These are phyloP conservation scores for Achaetomium macrosporum DNA, from an alignment of 2,329 filamentous ascomycete species.

Conservation along the genomic window DNA sequence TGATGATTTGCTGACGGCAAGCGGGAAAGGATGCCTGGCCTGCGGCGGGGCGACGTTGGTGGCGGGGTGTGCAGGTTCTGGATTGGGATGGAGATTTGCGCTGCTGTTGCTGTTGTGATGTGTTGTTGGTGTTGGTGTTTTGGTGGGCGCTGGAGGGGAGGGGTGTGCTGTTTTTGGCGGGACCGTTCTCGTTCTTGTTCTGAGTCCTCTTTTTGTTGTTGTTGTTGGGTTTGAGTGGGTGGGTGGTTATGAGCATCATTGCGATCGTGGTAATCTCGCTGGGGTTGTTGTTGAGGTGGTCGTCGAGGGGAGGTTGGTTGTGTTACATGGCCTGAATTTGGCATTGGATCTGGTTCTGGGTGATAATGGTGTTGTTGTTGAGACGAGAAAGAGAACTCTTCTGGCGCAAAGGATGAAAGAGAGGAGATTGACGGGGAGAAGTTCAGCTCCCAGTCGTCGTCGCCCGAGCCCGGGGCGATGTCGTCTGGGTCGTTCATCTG, in stretches of 20 bases:
- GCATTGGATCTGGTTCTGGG: background rate
- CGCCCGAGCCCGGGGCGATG: slow-evolving; percentile 2
- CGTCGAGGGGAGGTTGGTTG: background rate
- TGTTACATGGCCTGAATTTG: background rate
- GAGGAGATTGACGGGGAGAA: slow-evolving; percentile 13
- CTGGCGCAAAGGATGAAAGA: slow-evolving; percentile 14
- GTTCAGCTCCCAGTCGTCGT: slow-evolving; percentile 11
- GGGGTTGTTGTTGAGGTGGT: background rate
- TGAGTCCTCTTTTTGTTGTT: background rate
- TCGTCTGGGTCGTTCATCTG: slow-evolving; percentile 13
- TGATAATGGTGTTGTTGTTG: background rate
- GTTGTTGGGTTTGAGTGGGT: background rate
- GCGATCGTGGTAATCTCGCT: background rate
- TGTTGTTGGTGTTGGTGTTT: background rate
- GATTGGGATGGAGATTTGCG: background rate
- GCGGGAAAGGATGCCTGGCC: slow-evolving; percentile 1
- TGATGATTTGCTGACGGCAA: background rate
- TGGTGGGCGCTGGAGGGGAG: background rate
- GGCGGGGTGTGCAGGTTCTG: slow-evolving; percentile 8
- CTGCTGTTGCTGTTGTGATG: background rate
- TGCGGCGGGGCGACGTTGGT: slow-evolving; percentile 10
- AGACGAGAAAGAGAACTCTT: slow-evolving; percentile 7
- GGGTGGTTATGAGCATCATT: background rate
- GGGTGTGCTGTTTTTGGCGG: slow-evolving; percentile 4
- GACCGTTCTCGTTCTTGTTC: background rate